phyloP scores from a whole-genome alignment of 257 asterid genomes.

The Gynochthodes officinalis region DNA sequence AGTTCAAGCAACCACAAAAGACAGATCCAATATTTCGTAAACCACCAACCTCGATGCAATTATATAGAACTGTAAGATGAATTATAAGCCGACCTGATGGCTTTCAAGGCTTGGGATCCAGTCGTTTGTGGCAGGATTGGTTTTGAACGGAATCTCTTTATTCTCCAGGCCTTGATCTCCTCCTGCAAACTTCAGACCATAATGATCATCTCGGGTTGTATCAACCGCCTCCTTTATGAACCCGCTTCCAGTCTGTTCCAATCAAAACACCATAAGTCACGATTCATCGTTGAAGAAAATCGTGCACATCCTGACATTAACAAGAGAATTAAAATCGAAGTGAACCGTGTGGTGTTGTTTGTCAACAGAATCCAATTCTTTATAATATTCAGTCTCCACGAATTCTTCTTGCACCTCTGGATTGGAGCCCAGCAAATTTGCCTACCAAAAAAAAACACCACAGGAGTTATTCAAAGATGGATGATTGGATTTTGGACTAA shows the following conservation, averaged over 20 bases:
- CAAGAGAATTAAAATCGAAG: too few relatives aligned
- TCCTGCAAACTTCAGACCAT: slow-evolving; percentile 21
- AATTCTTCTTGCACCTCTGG: slow-evolving; percentile 35
- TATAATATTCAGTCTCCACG: slow-evolving; percentile 41
- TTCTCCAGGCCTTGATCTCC: not conserved
- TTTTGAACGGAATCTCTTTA: slow-evolving; percentile 22
- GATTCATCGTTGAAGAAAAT: not conserved
- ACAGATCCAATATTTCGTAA: not conserved
- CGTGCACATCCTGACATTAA: too few relatives aligned
- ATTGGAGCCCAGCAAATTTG: slow-evolving; percentile 11
- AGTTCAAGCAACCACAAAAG: not conserved
- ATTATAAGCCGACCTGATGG: slow-evolving; percentile 24
- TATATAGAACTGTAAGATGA: too few relatives aligned
- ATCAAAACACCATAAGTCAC: not conserved
- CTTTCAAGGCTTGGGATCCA: slow-evolving; percentile 39
- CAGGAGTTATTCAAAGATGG: not conserved
- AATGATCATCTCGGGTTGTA: slow-evolving; percentile 10
- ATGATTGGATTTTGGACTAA: too few relatives aligned
- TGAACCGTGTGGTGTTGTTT: slow-evolving; percentile 43
- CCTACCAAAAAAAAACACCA: slow-evolving; percentile 8
- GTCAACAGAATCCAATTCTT: slow-evolving; percentile 37
- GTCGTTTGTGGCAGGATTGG: slow-evolving; percentile 46
- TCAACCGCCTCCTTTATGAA: slow-evolving; percentile 31
- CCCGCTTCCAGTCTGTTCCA: slow-evolving; percentile 47
- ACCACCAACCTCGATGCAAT: too few relatives aligned